Evolutionary conservation across 768 basidiomycete species (phyloP), one percentile per base, ranked within the genome.

Genomic region (Mycena latifolia): DNA sequence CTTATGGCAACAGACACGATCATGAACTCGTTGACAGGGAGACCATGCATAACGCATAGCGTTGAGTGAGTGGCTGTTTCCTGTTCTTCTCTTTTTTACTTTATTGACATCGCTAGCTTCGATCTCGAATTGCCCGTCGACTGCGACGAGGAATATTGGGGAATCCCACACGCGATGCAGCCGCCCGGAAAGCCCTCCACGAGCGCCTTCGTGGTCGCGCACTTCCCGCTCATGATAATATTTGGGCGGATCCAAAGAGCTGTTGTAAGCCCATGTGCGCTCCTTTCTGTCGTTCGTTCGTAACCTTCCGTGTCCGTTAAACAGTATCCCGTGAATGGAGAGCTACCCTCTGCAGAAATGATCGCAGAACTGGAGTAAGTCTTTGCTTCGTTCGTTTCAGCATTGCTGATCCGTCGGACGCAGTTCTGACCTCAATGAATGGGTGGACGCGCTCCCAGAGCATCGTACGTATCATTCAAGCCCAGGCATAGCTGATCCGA

Each of bases 1-100:
- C 71, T 81, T 9, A 62, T 80, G 35, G 61, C 65, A 18, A 33
- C 71, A 25, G 82, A 83, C 55, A 69, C 77, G 4, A 29, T 76
- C 41, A 66, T 77, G 52, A 82, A 84, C 43, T 76, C 82, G 6
- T 83, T 83, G 41, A 79, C 90, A 47, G 93, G 93, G 14, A 81
- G 92, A 27, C 88, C 90, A 0, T 82, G 85, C 60, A 85, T 86
- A 3, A 82, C 92, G 6, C 85, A 88, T 45, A 88, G 91, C 47
- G 89, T 88, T 75, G 91, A 92, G 88, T 89, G 66, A 62, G 88
- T 29, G 29, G n/a, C n/a, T n/a, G n/a, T n/a, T n/a, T n/a, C n/a
- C n/a, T n/a, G n/a, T n/a, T n/a, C 27, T 10, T 77, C 25, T 28
- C 41, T 37, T 28, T 17, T 25, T 22, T 15, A 22, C 47, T 8